Conservation (phyloP, 331 rosid species). For the Quercus lobata region DNA sequence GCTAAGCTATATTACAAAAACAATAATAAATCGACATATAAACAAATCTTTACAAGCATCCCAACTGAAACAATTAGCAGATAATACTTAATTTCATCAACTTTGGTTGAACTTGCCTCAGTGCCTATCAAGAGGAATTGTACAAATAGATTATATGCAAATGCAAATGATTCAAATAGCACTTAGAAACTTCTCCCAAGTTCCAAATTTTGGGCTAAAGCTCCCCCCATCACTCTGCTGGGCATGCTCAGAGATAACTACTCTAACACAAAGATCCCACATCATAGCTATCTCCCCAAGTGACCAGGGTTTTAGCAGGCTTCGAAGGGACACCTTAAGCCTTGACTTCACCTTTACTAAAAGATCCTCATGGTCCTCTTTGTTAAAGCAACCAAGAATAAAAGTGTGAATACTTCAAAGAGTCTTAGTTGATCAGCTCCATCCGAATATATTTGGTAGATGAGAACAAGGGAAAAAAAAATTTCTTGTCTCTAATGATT, state of each 20-base stretch:
- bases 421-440: neutral
- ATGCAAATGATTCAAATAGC: slow-evolving; percentile 2
- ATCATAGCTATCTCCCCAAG: slow-evolving; percentile 27
- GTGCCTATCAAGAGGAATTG: neutral
- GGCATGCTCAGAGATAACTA: slow-evolving; percentile 36
- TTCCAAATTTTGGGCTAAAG: slow-evolving; percentile 44
- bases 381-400: slow-evolving; percentile 13
- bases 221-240: slow-evolving; percentile 42
- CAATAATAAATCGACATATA: neutral
- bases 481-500: too few relatives aligned
- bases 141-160: neutral
- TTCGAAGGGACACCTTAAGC: slow-evolving; percentile 19
- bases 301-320: slow-evolving; percentile 22
- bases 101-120: neutral
- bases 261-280: slow-evolving; percentile 48
- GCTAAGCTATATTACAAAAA: neutral
- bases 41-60: neutral
- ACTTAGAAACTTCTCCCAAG: slow-evolving; percentile 27
- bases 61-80: neutral
- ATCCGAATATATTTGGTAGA: too few relatives aligned
- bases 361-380: slow-evolving; percentile 25
- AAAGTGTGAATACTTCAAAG: neutral
- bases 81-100: neutral
- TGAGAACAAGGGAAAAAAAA: too few relatives aligned
- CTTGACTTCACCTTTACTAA: slow-evolving; percentile 30